A percentile compares a stretch with the other conserved stretches of the same genome.
phyloP scores from a whole-genome alignment of 495 filamentous ascomycete species.

The Penicillium riverlandense region DNA sequence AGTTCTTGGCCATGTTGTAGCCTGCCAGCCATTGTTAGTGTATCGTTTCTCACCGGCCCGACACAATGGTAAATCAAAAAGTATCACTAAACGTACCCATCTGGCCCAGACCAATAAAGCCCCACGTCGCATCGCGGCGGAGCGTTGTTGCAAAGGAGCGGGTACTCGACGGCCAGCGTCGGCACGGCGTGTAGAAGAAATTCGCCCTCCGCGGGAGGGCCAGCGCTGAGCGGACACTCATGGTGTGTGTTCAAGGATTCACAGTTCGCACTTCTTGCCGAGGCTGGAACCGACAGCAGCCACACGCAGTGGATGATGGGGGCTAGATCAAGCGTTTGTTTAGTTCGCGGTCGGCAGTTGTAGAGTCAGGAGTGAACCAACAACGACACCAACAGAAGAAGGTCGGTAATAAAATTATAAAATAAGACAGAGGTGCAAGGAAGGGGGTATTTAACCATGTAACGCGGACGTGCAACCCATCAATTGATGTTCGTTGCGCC shows the following conservation, averaged over 20 bases:
- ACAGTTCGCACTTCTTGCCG: too few species aligned
- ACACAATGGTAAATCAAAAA: constrained; percentile 1
- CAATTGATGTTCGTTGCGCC: too few species aligned
- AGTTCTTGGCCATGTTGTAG: constrained; percentile 83
- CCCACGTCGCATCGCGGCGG: constrained; percentile 57
- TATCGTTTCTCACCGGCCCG: not conserved
- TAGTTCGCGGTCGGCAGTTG: too few species aligned
- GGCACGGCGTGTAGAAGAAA: constrained; percentile 9
- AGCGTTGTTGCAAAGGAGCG: constrained; percentile 51
- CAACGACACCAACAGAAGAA: too few species aligned
- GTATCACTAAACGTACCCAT: constrained; percentile 57
- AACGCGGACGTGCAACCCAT: too few species aligned
- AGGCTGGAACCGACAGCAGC: too few species aligned
- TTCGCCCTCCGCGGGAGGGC: constrained; percentile 12
- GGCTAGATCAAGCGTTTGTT: too few species aligned
- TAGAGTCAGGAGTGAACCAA: too few species aligned
- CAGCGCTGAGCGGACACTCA: constrained; percentile 11
- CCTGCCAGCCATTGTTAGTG: constrained; percentile 33
- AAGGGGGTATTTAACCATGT: too few species aligned
- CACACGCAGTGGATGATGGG: too few species aligned
- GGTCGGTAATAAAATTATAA: too few species aligned
- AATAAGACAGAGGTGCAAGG: too few species aligned
- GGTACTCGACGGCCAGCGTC: constrained; percentile 11
- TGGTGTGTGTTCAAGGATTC: not conserved
- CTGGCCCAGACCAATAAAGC: constrained; percentile 79